Percentiles rank a stretch among this genome's conserved stretches.
Conservation (phyloP, 2,329 filamentous ascomycete genomes). For the Nemania abortiva region DNA sequence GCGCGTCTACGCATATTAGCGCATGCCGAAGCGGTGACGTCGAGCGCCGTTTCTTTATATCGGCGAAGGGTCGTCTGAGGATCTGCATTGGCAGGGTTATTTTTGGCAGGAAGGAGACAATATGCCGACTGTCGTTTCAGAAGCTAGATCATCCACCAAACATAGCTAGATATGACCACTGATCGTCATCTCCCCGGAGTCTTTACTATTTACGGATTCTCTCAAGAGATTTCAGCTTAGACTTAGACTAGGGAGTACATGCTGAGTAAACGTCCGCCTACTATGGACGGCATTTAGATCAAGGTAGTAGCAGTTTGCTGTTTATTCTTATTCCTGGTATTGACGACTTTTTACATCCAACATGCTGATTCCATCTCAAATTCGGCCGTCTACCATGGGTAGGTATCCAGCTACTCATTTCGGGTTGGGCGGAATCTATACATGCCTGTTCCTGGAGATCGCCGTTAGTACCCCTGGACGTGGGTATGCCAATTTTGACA, state of each 20-base stretch:
- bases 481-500: not conserved
- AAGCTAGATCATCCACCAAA: conserved; percentile 27
- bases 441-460: conserved; percentile 20
- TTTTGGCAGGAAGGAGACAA: conserved; percentile 20
- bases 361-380: not conserved
- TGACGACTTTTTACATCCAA: not conserved
- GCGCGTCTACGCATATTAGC: not conserved
- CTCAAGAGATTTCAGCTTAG: not conserved
- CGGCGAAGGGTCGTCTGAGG: conserved; percentile 1
- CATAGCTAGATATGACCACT: conserved; percentile 20
- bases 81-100: conserved; percentile 29
- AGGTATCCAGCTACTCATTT: conserved; percentile 4
- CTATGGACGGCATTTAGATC: not conserved
- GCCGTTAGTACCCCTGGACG: not conserved
- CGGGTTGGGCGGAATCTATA: conserved; percentile 2
- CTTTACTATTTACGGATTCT: not conserved
- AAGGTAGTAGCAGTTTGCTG: not conserved
- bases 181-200: conserved; percentile 20
- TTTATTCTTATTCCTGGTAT: not conserved
- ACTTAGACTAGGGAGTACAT: not conserved
- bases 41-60: conserved; percentile 20
- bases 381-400: not conserved
- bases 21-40: not conserved
- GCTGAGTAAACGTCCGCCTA: not conserved
- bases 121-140: conserved; percentile 36